Base-by-base conservation (phyloP, 768 basidiomycete species). In the Rhizopogon vinicolor region DNA sequence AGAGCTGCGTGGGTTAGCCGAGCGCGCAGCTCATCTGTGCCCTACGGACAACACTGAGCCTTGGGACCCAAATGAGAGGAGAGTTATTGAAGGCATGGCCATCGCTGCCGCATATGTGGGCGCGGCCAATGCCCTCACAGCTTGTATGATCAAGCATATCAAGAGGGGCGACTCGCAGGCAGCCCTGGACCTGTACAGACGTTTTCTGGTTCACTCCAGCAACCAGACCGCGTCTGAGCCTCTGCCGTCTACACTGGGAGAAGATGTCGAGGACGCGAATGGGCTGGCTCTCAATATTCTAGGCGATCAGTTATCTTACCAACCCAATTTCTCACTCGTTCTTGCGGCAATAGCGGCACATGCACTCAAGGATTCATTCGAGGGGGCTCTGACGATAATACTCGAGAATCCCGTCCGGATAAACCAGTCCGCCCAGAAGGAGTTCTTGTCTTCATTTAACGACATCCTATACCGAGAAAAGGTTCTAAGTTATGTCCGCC, bases 301-400 rank as follows among this genome's bases (percentile, higher is more conserved):
- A 18, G 44, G 60, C 22, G 57, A 60, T 39, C 54, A 59, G 3
- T 49, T 53, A 54, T 22, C 56, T 49, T 55, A 59, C 57, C 65
- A 62, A 2, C 53, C 73, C 60, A 51, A 74, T n/a, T 63, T 68
- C 33, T 62, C 71, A 1, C 57, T 85, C 33, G 68, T 87, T 25
- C 73, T 86, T 33, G 75, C 75, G 10, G 83, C 75, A 6, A 69
- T 82, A n/a, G 73, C 81, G 19, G 90, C 90, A 14, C 71, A 83
- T 65, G 84, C 85, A 4, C 77, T 83, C 64, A 68, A 74, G 31
- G 71, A 81, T 62, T 74, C 77, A n/a, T 89, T 91, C 60, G 62
- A 69, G n/a, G 74, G 67, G 33, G 86, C 87, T 3, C 63, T 89
- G 45, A 67, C 69, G 42, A 63, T 66, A 5, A 82, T 71, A 55